A percentile compares a stretch with the other conserved stretches of the same genome.
Conservation (phyloP, 768 basidiomycete genomes). For the Mycena maculata region DNA sequence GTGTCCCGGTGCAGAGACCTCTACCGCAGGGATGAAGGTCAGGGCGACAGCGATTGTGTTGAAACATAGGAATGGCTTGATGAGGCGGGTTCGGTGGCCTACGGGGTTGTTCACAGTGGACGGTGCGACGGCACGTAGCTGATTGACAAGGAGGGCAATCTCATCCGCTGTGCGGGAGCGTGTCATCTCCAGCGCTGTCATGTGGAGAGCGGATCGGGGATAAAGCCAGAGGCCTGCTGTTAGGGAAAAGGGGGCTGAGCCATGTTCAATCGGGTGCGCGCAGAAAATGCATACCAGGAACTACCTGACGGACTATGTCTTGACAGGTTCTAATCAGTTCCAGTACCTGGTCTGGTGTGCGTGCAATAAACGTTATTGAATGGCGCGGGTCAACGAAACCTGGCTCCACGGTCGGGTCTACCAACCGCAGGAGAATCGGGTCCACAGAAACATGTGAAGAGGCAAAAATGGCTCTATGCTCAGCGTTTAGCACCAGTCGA, state of each 20-base stretch:
- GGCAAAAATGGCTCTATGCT: neutral
- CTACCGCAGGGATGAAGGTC: neutral
- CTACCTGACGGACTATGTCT: neutral
- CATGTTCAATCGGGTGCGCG: neutral
- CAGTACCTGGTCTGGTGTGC: neutral
- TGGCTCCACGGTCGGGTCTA: neutral
- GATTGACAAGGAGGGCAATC: neutral
- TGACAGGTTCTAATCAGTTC: neutral
- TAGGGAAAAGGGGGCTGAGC: neutral
- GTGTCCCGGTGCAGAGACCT: too few species aligned
- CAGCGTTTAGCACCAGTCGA: neutral
- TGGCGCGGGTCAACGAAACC: conserved; percentile 7
- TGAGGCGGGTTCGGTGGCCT: neutral
- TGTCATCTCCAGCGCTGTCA: neutral
- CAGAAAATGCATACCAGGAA: neutral
- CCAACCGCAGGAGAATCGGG: neutral
- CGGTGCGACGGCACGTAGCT: neutral
- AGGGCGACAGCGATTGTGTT: neutral
- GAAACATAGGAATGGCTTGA: neutral
- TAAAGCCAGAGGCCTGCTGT: conserved; percentile 2
- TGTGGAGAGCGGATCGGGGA: neutral
- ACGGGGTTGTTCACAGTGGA: neutral
- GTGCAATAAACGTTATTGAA: neutral
- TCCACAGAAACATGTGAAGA: neutral
- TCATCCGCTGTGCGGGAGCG: conserved; percentile 1